phyloP scores from a whole-genome alignment of 352 stramenopile genomes.

The Globisporangium ultimum region DNA sequence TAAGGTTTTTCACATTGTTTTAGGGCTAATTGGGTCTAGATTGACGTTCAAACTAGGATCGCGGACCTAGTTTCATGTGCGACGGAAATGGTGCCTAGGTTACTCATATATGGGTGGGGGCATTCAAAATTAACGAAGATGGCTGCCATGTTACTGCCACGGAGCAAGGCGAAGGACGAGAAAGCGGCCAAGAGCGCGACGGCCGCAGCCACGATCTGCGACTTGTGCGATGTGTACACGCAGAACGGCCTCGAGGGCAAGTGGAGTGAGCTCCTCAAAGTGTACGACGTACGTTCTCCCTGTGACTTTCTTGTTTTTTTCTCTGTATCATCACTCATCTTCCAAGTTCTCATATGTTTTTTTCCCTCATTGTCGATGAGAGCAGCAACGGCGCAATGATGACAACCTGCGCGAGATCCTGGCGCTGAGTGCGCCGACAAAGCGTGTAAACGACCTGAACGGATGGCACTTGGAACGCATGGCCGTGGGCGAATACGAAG shows the following conservation, averaged over 20 bases:
- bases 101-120: too few species aligned
- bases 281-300: conserved; percentile 60
- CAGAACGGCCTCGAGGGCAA: conserved; percentile 58
- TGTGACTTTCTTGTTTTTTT: conserved; percentile 6
- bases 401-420: conserved; percentile 77
- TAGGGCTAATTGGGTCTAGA: not conserved
- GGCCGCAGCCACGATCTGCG: conserved; percentile 33
- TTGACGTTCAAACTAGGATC: conserved; percentile 1
- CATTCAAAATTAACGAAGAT: not conserved
- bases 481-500: conserved; percentile 69
- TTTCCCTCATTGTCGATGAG: not conserved
- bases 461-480: conserved; percentile 82
- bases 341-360: not conserved
- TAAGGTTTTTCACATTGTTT: not conserved
- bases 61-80: not conserved
- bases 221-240: conserved; percentile 67
- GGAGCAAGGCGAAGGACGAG: conserved; percentile 29
- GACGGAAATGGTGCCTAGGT: not conserved
- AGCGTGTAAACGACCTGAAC: conserved; percentile 60
- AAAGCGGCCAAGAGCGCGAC: conserved; percentile 10
- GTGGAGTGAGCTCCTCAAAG: conserved; percentile 58
- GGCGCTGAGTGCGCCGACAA: conserved; percentile 54
- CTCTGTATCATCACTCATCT: not conserved
- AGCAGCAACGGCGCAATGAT: conserved; percentile 71
- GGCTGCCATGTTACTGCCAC: conserved; percentile 14